Conservation (phyloP, 305 asterid species). For the Fraxinus albicans region DNA sequence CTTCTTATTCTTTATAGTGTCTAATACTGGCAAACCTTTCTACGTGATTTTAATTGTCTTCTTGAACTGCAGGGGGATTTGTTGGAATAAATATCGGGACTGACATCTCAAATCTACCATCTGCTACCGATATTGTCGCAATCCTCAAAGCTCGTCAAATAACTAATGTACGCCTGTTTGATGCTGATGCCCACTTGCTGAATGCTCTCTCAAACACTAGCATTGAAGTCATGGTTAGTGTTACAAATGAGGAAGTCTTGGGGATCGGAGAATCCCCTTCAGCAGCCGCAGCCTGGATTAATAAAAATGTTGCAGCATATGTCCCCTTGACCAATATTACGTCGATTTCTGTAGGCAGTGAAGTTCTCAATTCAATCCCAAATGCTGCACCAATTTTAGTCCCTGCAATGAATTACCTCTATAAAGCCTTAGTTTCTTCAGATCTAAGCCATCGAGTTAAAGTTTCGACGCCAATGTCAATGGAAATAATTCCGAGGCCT, state of each 20-base stretch:
- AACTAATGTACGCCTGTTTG: conserved; percentile 78
- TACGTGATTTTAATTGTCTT: background rate
- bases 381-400: conserved; percentile 70
- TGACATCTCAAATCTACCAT: conserved; percentile 63
- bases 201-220: conserved; percentile 73
- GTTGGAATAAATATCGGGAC: conserved; percentile 47
- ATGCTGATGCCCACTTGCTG: conserved; percentile 79
- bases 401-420: conserved; percentile 75
- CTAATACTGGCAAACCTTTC: background rate
- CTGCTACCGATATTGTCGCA: conserved; percentile 66
- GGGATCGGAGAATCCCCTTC: conserved; percentile 82
- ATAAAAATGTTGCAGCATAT: conserved; percentile 64
- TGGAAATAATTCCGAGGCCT: conserved; percentile 65
- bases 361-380: conserved; percentile 74
- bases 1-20: background rate
- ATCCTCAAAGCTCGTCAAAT: conserved; percentile 70
- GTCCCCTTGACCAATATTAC: conserved; percentile 78
- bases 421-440: conserved; percentile 83
- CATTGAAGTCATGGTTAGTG: conserved; percentile 80
- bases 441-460: conserved; percentile 61
- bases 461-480: conserved; percentile 81
- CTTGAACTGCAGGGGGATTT: conserved; percentile 57
- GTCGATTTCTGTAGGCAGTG: conserved; percentile 85
- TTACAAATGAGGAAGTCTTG: conserved; percentile 71
- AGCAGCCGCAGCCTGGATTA: conserved; percentile 87